phyloP scores from a whole-genome alignment of 441 rosid species.

The Arabidopsis lyrata region DNA sequence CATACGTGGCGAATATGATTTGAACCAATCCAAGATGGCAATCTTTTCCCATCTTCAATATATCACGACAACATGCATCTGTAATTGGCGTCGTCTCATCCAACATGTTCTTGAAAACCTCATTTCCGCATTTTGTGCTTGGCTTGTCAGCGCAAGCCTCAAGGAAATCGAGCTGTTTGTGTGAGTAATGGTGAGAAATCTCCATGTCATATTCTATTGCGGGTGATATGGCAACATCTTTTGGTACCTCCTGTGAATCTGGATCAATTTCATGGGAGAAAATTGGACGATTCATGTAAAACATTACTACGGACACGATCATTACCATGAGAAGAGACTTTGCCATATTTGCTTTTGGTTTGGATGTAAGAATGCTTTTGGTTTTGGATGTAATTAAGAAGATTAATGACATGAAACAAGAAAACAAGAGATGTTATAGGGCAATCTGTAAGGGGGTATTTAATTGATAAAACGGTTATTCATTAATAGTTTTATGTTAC shows the following conservation, averaged over 20 bases:
- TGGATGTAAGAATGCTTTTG: neutral
- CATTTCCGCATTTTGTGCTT: neutral
- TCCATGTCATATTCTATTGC: slow-evolving; percentile 13
- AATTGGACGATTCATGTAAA: neutral
- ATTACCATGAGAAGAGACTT: slow-evolving; percentile 17
- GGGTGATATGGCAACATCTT: slow-evolving; percentile 33
- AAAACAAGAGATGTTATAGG: slow-evolving; percentile 1
- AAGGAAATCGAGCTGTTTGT: neutral
- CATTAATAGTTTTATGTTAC: slow-evolving; percentile 19
- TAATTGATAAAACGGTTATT: slow-evolving; percentile 3
- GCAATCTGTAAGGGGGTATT: neutral
- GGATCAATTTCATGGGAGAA: slow-evolving; percentile 15
- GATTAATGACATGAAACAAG: neutral
- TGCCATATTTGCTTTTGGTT: slow-evolving; percentile 31
- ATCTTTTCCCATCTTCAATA: slow-evolving; percentile 21
- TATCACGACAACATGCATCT: slow-evolving; percentile 22
- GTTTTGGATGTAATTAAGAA: no score
- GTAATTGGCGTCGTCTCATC: neutral
- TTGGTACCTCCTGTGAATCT: slow-evolving; percentile 26
- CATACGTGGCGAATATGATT: slow-evolving; percentile 3
- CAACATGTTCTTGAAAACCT: slow-evolving; percentile 8
- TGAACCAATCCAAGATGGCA: slow-evolving; percentile 28
- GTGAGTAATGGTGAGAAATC: neutral
- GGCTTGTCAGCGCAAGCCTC: neutral
- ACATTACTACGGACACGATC: neutral